Percentiles rank a stretch among this genome's conserved stretches.
Evolutionary conservation across 768 basidiomycete genomes (phyloP).

Genomic region (Agrocybe pediades): DNA sequence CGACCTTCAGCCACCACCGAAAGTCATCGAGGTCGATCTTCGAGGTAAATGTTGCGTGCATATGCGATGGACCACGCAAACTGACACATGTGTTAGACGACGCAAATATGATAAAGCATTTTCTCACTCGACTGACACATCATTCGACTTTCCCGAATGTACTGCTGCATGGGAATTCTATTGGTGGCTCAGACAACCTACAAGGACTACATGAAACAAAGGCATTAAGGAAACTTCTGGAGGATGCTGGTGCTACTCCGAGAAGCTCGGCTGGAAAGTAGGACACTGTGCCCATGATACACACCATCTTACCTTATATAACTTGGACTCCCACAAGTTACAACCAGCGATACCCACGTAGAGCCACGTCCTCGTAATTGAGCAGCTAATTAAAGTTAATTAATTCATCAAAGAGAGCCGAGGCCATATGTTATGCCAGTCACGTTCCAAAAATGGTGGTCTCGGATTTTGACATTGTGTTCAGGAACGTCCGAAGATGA

Average conservation of each 20-base stretch:
- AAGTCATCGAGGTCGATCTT: constrained; percentile 74
- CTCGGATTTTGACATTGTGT: background rate
- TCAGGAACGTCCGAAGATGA: background rate
- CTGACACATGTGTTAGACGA: constrained; percentile 47
- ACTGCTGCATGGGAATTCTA: constrained; percentile 59
- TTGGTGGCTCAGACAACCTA: constrained; percentile 71
- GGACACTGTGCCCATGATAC: background rate
- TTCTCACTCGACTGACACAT: constrained; percentile 66
- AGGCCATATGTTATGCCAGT: too few species aligned
- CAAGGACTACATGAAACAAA: constrained; percentile 50
- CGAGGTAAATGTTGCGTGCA: constrained; percentile 46
- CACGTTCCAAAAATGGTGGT: background rate
- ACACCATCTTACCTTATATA: too few species aligned
- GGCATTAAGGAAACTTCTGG: constrained; percentile 44
- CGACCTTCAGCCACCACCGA: constrained; percentile 62
- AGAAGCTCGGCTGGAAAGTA: background rate
- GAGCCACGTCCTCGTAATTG: background rate
- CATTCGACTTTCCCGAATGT: constrained; percentile 79
- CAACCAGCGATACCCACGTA: too few species aligned
- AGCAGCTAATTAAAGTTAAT: background rate
- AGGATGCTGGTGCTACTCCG: constrained; percentile 43
- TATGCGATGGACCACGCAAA: background rate
- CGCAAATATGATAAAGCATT: constrained; percentile 57
- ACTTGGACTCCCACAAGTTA: too few species aligned
- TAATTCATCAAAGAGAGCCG: too few species aligned